phyloP scores from a whole-genome alignment of 1,284 basidiomycete species.

The Peniophora sp. region DNA sequence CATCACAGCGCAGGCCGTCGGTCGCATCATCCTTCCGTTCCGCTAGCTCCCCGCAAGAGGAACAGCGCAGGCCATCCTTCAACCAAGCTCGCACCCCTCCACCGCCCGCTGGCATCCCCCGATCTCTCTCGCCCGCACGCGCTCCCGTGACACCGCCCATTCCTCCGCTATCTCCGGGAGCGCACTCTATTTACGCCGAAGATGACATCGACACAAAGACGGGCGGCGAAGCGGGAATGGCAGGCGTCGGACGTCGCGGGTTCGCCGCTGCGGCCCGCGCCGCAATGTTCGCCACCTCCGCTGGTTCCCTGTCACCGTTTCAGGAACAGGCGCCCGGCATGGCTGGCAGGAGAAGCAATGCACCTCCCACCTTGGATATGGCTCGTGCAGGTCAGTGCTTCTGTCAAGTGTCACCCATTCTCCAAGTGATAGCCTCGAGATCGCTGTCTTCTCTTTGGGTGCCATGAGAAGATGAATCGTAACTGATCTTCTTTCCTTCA shows the following conservation, averaged over 20 bases:
- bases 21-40: neutral
- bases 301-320: constrained; percentile 4
- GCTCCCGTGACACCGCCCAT: constrained; percentile 10
- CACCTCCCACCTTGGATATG: constrained; percentile 48
- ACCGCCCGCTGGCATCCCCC: neutral
- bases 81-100: neutral
- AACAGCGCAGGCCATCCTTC: neutral
- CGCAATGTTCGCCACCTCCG: constrained; percentile 43
- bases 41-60: constrained; percentile 3
- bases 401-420: neutral
- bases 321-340: constrained; percentile 16
- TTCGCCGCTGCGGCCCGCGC: constrained; percentile 75
- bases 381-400: constrained; percentile 16
- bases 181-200: constrained; percentile 1
- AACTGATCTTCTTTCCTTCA: constrained; percentile 21
- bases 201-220: constrained; percentile 55
- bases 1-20: neutral
- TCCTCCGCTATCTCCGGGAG: constrained; percentile 8
- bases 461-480: neutral
- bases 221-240: constrained; percentile 83
- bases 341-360: constrained; percentile 31
- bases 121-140: neutral
- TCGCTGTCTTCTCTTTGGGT: constrained; percentile 5
- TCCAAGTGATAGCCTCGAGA: constrained; percentile 1
- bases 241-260: constrained; percentile 78